Base-by-base conservation (phyloP, 306 rosid genomes). In the Cicer chorassanicum region DNA sequence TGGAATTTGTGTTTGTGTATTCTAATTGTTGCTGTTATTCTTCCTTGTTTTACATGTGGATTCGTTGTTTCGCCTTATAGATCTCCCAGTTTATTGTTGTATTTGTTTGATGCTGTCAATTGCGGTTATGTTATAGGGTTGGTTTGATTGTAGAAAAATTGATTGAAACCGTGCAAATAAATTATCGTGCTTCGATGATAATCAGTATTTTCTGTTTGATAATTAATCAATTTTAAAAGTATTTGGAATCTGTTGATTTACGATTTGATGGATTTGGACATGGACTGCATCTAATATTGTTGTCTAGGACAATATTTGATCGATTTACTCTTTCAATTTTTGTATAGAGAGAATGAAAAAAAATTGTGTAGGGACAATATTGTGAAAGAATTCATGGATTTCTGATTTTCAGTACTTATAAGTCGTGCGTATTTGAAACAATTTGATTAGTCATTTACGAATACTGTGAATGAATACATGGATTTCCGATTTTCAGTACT, bases 401-500 rank as follows among this genome's bases (percentile, higher is more conserved):
- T 65, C 6, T 2, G 10, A 34, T 63, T 39, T 16, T 15, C 49
- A 15, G 29, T 15, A 5, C 24, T 1, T 4, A 2, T 14, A 4
- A 9, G 41, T 14, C n/a, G 34, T 15, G 50, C 10, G 4, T 49
- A 74, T 15, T 29, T 29, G 36, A 10, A 46, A 34, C 24, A 13
- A 44, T 44, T 24, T 44, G 68, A 49, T 73, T 49, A 70, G 18
- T 40, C 38, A 42, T 43, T 72, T 9, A 34, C 3, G 24, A 65
- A 5, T 18, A 19, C 11, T 14, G 24, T 21, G 18, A 65, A 29
- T 3, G 36, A 29, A 43, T 44, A 5, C 36, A 9, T 6, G 9
- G 34, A 15, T 65, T 15, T 65, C 9, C 12, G 18, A 13, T 63
- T 39, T 16, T 15, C 49, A 15, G 29, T 15, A 5, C 46, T 1